These are phyloP conservation scores for Nitzschia sp. DNA, from an alignment of 108 stramenopile species.

Conservation along the genomic window DNA sequence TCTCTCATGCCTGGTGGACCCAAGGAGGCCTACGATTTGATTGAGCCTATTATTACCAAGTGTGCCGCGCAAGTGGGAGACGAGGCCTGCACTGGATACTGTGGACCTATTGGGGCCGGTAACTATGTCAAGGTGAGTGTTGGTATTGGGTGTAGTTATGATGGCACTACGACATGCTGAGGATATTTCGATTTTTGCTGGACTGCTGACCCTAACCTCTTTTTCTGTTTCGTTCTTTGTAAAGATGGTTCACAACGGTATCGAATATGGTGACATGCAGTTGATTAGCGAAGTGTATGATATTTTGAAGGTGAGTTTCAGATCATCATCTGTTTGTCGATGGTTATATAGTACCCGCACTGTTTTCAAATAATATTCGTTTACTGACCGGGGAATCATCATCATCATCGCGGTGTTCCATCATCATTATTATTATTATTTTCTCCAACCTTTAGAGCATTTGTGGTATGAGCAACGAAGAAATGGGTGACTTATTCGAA, in stretches of 20 bases:
- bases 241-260: slow-evolving; percentile 97
- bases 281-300: slow-evolving; percentile 98
- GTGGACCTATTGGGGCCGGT: slow-evolving; percentile 91
- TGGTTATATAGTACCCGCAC: not conserved
- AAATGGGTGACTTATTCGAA: slow-evolving; percentile 88
- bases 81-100: slow-evolving; percentile 95
- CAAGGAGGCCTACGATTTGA: slow-evolving; percentile 89
- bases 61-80: slow-evolving; percentile 90
- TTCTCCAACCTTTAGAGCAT: slow-evolving; percentile 37
- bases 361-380: not conserved
- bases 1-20: slow-evolving; percentile 99
- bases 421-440: too few species aligned
- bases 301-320: slow-evolving; percentile 68
- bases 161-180: too few species aligned
- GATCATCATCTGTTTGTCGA: not conserved
- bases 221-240: not conserved
- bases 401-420: not conserved
- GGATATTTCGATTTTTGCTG: too few species aligned
- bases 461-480: slow-evolving; percentile 89
- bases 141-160: not conserved
- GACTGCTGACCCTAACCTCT: not conserved
- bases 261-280: slow-evolving; percentile 99
- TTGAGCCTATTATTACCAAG: slow-evolving; percentile 93
- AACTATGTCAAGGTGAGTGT: slow-evolving; percentile 87
- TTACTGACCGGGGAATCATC: too few species aligned